Evolutionary conservation across 306 rosid genomes (phyloP).

Genomic region (Chamaecrista fasciculata): DNA sequence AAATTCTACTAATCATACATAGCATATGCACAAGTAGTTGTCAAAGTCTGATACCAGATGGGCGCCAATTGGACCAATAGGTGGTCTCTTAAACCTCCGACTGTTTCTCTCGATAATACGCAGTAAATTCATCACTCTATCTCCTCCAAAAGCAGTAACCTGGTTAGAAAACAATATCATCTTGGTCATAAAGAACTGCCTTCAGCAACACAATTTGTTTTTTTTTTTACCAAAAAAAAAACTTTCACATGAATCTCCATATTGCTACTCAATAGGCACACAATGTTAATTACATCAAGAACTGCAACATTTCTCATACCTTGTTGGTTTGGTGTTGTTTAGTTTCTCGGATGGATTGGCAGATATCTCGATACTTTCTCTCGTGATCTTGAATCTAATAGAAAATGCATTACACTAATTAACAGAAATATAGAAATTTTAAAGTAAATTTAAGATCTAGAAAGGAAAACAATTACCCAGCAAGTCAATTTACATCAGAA

Average conservation of each 20-base stretch:
- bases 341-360: constrained; percentile 38
- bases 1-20: constrained; percentile 3
- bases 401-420: constrained; percentile 11
- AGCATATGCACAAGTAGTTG: neutral
- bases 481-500: neutral
- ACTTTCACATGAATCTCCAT: neutral
- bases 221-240: constrained; percentile 4
- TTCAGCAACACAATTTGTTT: neutral
- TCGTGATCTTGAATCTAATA: constrained; percentile 56
- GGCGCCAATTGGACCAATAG: constrained; percentile 91
- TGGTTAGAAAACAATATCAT: constrained; percentile 34
- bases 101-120: constrained; percentile 55
- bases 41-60: constrained; percentile 56
- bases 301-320: constrained; percentile 42
- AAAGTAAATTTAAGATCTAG: constrained; percentile 1
- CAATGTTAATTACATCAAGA: neutral
- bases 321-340: constrained; percentile 56
- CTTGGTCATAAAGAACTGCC: constrained; percentile 12
- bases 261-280: neutral
- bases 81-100: constrained; percentile 65
- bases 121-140: constrained; percentile 56
- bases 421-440: neutral
- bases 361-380: constrained; percentile 29
- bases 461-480: neutral
- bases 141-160: constrained; percentile 89